Evolutionary conservation across 176 grass and related monocot species (phyloP), one percentile per base, ranked within the genome.

Genomic region (Miscanthus lutarioriparius): DNA sequence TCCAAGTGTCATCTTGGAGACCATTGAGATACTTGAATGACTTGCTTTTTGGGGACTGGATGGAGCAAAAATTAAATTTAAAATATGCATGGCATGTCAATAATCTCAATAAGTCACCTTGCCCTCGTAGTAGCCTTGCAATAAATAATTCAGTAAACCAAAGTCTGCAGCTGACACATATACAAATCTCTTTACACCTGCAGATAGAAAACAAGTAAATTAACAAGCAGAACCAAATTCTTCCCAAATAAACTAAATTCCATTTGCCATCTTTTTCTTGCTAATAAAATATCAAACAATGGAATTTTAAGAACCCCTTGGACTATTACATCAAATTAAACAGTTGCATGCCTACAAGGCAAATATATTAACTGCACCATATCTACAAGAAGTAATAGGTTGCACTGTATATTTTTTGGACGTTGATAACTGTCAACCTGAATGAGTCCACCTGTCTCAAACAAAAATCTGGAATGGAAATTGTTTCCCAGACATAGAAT

Each of bases 91-190:
- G 17, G 5, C 23, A 48, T 26, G 14, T 80, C 43, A 78, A 81
- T 27, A 66, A 82, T 20, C 10, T 64, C 12, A 20, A 45, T 2
- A 64, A 74, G 45, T 84, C 67, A 98, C 92, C 95, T 98, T 98
- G 19, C 95, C 95, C 66, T 95, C 95, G 11, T 95, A 95, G 72
- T 98, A 98, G 76, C 95, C 95, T 91, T 87, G 75, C 75, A 98
- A 81, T 67, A 98, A 49, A 80, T 93, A 95, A 80, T 95, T 95
- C 70, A 84, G 89, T 10, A 90, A 64, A 72, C 95, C 92, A 80
- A 98, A 95, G 88, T 98, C 92, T n/a, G 91, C 89, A 74, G 92
- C 95, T 64, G 95, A 98, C 66, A 98, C 88, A 68, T 98, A 95
- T 19, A 95, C 92, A 85, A 95, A 98, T 88, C 95, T 93, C 82